These are phyloP conservation scores for Acanthamoeba lenticulata DNA, from an alignment of 208 protist genomes.

Conservation along the genomic window DNA sequence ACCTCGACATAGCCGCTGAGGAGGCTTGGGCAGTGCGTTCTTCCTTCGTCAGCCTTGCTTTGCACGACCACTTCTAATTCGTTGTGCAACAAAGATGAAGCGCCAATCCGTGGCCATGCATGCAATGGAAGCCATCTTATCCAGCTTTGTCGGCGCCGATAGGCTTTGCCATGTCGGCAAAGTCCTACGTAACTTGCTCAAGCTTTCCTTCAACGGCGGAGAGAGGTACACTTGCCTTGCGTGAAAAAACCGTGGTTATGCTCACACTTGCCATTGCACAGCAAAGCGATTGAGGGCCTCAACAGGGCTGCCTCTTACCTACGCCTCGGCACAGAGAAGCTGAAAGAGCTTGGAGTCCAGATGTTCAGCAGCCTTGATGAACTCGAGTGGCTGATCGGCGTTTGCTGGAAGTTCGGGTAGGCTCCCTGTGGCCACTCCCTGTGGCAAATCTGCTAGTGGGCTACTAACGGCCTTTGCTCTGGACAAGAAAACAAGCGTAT, in stretches of 20 bases:
- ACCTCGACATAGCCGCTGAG: slow-evolving; percentile 25
- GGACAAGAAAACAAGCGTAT: not conserved
- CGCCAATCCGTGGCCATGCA: slow-evolving; percentile 16
- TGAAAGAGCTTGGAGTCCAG: not conserved
- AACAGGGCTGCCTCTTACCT: not conserved
- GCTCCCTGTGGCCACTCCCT: not conserved
- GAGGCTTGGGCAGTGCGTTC: slow-evolving; percentile 19
- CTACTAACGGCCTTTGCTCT: not conserved
- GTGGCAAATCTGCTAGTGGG: not conserved
- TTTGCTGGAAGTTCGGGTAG: slow-evolving; percentile 40
- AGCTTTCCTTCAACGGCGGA: not conserved
- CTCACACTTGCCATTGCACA: not conserved
- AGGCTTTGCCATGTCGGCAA: not conserved
- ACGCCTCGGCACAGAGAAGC: not conserved
- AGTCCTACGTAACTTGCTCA: slow-evolving; percentile 18
- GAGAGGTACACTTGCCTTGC: not conserved
- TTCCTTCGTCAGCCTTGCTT: not conserved
- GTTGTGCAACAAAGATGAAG: not conserved
- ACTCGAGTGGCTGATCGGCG: slow-evolving; percentile 23
- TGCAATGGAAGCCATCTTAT: not conserved
- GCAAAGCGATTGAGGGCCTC: not conserved
- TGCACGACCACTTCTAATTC: not conserved
- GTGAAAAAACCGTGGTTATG: not conserved
- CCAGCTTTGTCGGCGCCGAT: not conserved
- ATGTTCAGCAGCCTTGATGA: slow-evolving; percentile 57